A percentile compares a stretch with the other conserved stretches of the same genome.
These are phyloP conservation scores for Arabidopsis hybrid DNA, from an alignment of 441 rosid genomes.

Conservation along the genomic window DNA sequence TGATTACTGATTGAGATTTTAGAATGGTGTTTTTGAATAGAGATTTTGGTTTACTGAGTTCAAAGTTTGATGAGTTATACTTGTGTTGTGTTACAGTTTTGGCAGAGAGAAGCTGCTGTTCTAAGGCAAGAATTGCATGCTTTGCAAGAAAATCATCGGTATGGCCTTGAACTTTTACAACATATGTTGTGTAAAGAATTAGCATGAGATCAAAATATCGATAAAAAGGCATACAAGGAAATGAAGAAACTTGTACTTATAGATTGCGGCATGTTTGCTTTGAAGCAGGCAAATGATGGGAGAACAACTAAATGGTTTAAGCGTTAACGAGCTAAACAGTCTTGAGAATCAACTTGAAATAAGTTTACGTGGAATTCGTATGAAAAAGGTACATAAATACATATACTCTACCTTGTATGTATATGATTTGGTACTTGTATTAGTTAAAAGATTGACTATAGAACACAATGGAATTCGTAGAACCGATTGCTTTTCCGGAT, in stretches of 20 bases:
- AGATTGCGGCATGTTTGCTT: conserved; percentile 6
- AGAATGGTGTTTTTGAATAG: background rate
- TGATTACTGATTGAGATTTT: background rate
- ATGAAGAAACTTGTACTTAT: conserved; percentile 20
- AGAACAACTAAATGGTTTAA: conserved; percentile 77
- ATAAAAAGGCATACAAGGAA: background rate
- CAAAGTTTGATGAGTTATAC: conserved; percentile 12
- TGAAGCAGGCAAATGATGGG: conserved; percentile 79
- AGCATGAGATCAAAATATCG: background rate
- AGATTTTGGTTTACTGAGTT: background rate
- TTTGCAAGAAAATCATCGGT: conserved; percentile 90
- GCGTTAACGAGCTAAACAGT: conserved; percentile 64
- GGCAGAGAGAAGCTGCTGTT: conserved; percentile 91
- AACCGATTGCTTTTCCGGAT: conserved; percentile 21
- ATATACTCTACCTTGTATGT: background rate
- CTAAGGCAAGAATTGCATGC: conserved; percentile 82
- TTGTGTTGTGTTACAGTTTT: conserved; percentile 57
- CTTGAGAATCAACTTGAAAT: conserved; percentile 84
- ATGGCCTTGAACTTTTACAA: conserved; percentile 19
- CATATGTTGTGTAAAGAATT: background rate
- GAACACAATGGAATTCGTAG: conserved; percentile 10
- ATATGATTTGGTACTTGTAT: background rate
- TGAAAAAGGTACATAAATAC: conserved; percentile 62
- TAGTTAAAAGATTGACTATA: conserved; percentile 7
- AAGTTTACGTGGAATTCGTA: conserved; percentile 70